A percentile compares a stretch with the other conserved stretches of the same genome.
Conservation (phyloP, 2,329 filamentous ascomycete species). For the Paramyrothecium sp. region DNA sequence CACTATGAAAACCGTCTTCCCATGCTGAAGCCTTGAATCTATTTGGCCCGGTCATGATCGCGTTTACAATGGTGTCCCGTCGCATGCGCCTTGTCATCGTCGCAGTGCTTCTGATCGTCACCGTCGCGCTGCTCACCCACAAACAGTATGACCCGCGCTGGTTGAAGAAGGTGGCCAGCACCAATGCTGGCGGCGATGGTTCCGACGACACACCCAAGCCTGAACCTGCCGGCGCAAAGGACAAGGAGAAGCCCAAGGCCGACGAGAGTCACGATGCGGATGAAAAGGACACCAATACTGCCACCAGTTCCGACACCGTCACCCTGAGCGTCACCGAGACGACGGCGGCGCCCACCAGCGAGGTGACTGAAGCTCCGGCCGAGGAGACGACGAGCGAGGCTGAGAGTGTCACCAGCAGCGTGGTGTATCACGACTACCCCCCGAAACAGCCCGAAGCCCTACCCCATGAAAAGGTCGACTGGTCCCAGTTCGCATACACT, state of each 20-base stretch:
- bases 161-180: background rate
- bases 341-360: no score
- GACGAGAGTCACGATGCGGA: no score
- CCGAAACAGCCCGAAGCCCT: no score
- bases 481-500: constrained; percentile 41
- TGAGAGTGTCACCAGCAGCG: no score
- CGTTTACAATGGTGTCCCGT: background rate
- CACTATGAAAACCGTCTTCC: background rate
- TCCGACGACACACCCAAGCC: background rate
- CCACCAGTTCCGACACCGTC: no score
- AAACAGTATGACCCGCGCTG: background rate
- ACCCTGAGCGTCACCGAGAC: no score
- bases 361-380: no score
- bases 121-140: background rate
- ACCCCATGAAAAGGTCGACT: constrained; percentile 26
- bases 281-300: no score
- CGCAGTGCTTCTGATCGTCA: background rate
- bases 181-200: background rate
- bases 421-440: no score
- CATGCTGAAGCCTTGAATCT: background rate
- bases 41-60: background rate
- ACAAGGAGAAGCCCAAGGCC: no score
- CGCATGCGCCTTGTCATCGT: background rate
- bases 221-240: no score
- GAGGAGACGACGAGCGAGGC: no score